Evolutionary conservation across 805 yeast genomes (phyloP).

Genomic region (Cyberlindnera suaveolens): DNA sequence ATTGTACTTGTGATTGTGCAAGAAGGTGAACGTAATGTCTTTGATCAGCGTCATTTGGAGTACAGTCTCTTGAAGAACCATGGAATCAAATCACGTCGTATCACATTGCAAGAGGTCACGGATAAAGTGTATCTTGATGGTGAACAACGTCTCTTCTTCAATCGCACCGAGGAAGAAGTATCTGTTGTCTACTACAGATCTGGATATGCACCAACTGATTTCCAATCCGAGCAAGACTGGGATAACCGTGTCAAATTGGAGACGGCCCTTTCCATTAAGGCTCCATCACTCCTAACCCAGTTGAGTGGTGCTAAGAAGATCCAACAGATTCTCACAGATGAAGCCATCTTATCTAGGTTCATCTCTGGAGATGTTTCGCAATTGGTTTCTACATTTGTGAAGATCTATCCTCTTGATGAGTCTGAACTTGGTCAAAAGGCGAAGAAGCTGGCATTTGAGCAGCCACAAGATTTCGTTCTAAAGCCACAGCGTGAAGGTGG

Average conservation of each 20-base stretch:
- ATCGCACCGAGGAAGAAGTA: slow-evolving; percentile 58
- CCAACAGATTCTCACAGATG: slow-evolving; percentile 78
- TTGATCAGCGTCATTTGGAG: slow-evolving; percentile 87
- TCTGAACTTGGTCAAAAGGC: slow-evolving; percentile 58
- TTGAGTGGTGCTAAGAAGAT: slow-evolving; percentile 90
- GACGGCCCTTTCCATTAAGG: slow-evolving; percentile 73
- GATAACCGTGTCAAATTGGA: slow-evolving; percentile 68
- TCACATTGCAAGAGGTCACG: slow-evolving; percentile 57
- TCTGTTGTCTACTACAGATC: slow-evolving; percentile 87
- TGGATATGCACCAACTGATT: slow-evolving; percentile 85
- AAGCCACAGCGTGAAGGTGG: slow-evolving; percentile 99
- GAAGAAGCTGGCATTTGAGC: slow-evolving; percentile 55
- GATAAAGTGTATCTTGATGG: slow-evolving; percentile 32
- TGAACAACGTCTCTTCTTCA: slow-evolving; percentile 45
- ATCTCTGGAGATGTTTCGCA: slow-evolving; percentile 25
- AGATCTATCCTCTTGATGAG: slow-evolving; percentile 80
- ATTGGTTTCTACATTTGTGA: slow-evolving; percentile 61
- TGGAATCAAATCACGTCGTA: slow-evolving; percentile 56
- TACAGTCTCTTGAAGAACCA: slow-evolving; percentile 52
- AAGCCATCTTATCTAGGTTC: slow-evolving; percentile 40
- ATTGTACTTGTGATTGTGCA: slow-evolving; percentile 76
- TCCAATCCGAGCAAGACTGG: slow-evolving; percentile 65
- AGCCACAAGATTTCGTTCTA: slow-evolving; percentile 70
- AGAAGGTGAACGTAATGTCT: slow-evolving; percentile 78
- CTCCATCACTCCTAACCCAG: slow-evolving; percentile 87